These are phyloP conservation scores for Skeletonema tropicum DNA, from an alignment of 108 stramenopile species.

Conservation along the genomic window DNA sequence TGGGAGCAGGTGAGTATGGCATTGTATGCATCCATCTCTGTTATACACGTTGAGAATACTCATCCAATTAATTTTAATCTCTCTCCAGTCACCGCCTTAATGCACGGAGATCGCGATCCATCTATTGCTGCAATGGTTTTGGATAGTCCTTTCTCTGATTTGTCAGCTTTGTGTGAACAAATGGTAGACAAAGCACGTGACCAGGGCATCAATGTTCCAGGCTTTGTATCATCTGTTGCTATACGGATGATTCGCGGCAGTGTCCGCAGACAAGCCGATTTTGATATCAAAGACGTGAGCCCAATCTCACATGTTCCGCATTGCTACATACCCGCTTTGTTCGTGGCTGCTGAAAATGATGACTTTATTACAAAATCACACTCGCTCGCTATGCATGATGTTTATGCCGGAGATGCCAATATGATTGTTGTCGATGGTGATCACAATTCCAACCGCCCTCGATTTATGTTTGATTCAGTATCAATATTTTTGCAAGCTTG, in stretches of 20 bases:
- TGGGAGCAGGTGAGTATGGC: constrained; percentile 86
- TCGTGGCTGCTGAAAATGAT: constrained; percentile 93
- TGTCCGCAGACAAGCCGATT: constrained; percentile 91
- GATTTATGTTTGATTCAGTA: constrained; percentile 95
- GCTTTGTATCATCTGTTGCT: constrained; percentile 75
- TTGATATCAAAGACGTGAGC: constrained; percentile 89
- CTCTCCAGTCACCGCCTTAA: constrained; percentile 86
- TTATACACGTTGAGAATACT: not conserved
- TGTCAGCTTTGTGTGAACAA: constrained; percentile 92
- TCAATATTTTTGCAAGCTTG: constrained; percentile 93
- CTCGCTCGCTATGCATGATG: constrained; percentile 82
- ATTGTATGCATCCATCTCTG: not conserved
- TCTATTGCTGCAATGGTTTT: constrained; percentile 96
- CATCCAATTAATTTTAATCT: not conserved
- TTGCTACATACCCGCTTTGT: constrained; percentile 95
- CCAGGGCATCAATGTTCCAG: constrained; percentile 85
- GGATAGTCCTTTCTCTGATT: constrained; percentile 95
- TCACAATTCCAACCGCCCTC: constrained; percentile 95
- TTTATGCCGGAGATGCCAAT: constrained; percentile 98
- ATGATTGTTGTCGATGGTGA: constrained; percentile 96
- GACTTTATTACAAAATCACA: constrained; percentile 93
- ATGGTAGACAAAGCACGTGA: constrained; percentile 96
- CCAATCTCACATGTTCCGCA: constrained; percentile 89
- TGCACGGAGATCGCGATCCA: constrained; percentile 98
- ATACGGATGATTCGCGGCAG: constrained; percentile 84